These are phyloP conservation scores for Pestalotiopsis fici DNA, from an alignment of 2,329 filamentous ascomycete genomes.

Conservation along the genomic window DNA sequence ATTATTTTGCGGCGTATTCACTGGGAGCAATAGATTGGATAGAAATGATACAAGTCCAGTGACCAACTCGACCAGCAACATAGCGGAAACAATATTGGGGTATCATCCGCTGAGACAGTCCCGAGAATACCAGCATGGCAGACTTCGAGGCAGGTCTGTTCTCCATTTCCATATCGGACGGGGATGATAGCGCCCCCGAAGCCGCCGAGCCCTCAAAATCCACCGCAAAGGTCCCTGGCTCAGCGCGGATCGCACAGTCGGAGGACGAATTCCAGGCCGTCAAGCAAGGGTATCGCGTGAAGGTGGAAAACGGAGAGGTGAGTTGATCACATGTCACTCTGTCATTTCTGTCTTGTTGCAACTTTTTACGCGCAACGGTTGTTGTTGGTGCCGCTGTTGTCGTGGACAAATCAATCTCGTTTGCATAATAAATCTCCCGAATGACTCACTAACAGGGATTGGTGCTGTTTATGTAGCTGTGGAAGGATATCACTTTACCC, in stretches of 20 bases:
- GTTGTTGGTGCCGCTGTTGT: slow-evolving; percentile 16
- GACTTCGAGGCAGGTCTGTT: slow-evolving; percentile 38
- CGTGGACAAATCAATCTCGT: not conserved
- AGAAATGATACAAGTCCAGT: not conserved
- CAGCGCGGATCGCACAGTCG: slow-evolving; percentile 37
- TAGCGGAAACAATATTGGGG: not conserved
- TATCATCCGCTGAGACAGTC: not conserved
- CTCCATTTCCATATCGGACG: slow-evolving; percentile 42
- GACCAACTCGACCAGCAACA: not conserved
- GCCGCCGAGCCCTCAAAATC: slow-evolving; percentile 17
- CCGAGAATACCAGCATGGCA: slow-evolving; percentile 9
- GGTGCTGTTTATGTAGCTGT: slow-evolving; percentile 36
- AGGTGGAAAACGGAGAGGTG: slow-evolving; percentile 58
- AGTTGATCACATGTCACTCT: slow-evolving; percentile 14
- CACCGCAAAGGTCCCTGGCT: slow-evolving; percentile 13
- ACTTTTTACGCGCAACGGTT: not conserved
- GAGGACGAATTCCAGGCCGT: slow-evolving; percentile 51
- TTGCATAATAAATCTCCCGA: not conserved
- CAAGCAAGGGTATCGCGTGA: slow-evolving; percentile 44
- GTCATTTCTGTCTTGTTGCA: not conserved
- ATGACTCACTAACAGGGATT: slow-evolving; percentile 3
- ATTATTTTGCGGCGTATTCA: not conserved
- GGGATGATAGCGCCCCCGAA: slow-evolving; percentile 28
- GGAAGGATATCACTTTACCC: slow-evolving; percentile 42
- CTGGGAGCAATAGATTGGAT: not conserved